Conservation (phyloP, 805 yeast genomes). For the Lipomyces kockii region DNA sequence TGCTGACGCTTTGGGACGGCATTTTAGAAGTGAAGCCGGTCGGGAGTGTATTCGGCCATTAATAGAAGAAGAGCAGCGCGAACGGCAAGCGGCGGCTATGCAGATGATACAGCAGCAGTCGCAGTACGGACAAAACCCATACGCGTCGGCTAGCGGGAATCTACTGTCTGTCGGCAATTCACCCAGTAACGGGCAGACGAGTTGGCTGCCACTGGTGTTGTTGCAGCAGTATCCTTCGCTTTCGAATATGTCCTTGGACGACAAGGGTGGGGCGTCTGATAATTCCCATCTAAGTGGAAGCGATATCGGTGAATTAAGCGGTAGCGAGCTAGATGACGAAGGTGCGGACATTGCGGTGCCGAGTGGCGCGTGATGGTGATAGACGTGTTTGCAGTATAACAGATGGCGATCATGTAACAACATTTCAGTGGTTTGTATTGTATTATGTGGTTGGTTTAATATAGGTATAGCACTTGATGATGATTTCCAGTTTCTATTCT, state of each 20-base stretch:
- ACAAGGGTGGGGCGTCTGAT: slow-evolving; percentile 6
- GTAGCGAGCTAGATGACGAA: slow-evolving; percentile 20
- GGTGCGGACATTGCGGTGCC: background rate
- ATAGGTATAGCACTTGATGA: background rate
- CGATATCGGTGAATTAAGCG: slow-evolving; percentile 20
- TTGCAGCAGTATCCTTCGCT: slow-evolving; percentile 34
- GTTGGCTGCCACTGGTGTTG: slow-evolving; percentile 32
- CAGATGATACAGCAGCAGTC: slow-evolving; percentile 3
- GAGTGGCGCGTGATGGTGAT: background rate
- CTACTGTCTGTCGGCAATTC: slow-evolving; percentile 12
- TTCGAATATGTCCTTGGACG: slow-evolving; percentile 14
- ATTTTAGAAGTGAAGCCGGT: slow-evolving; percentile 76
- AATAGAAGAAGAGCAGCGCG: slow-evolving; percentile 57
- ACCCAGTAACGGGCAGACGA: background rate
- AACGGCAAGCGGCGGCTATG: slow-evolving; percentile 13
- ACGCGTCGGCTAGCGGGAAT: background rate
- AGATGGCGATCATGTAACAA: background rate
- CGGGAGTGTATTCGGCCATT: slow-evolving; percentile 68
- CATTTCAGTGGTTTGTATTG: background rate
- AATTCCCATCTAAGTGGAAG: slow-evolving; percentile 11
- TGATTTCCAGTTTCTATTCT: background rate
- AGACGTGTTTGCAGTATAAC: background rate
- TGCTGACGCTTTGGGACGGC: slow-evolving; percentile 77
- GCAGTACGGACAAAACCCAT: slow-evolving; percentile 4
- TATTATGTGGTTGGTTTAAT: background rate